Evolutionary conservation across 352 stramenopile species (phyloP), one percentile per base, ranked within the genome.

Genomic region (Phytophthora sp.): DNA sequence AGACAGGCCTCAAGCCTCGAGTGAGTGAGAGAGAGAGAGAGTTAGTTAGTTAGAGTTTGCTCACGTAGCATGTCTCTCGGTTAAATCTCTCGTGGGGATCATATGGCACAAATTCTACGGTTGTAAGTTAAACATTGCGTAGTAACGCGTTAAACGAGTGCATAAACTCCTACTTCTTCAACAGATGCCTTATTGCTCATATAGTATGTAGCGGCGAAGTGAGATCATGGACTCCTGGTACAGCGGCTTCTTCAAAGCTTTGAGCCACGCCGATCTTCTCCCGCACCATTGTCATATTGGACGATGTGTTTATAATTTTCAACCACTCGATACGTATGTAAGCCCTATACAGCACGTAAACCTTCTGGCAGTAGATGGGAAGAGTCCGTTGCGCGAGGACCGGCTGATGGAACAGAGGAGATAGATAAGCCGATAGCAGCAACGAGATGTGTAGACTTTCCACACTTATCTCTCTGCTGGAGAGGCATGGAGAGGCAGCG

Each of bases 71-170:
- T 46, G 36, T 50, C 38, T 59, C 18, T 49, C 24, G 15, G 36
- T 26, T 23, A 29, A 39, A 44, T 26, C 33, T 53, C 38, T 31
- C 21, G 49, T 9, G 39, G 36, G 24, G 2, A 44, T 23, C 42
- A 56, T 31, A 64, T 57, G n/a, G n/a, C n/a, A n/a, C n/a, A n/a
- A n/a, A n/a, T n/a, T n/a, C n/a, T 36, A 23, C 44, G 15, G 15
- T 53, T 53, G 26, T 21, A 3, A 4, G 27, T 59, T 50, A 36
- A 59, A 50, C 29, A 41, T 20, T 39, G 26, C 20, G 36, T 1
- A 21, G 27, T 36, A 29, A 59, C 46, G n/a, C n/a, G 60, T 68
- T 68, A 57, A 56, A 62, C 51, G 31, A 56, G 29, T 55, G 50
- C 50, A 66, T 61, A 61, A 24, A 13, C 49, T 36, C 23, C 29